Evolutionary conservation across 2,329 filamentous ascomycete genomes (phyloP).

Genomic region (Penicillium polonicum): DNA sequence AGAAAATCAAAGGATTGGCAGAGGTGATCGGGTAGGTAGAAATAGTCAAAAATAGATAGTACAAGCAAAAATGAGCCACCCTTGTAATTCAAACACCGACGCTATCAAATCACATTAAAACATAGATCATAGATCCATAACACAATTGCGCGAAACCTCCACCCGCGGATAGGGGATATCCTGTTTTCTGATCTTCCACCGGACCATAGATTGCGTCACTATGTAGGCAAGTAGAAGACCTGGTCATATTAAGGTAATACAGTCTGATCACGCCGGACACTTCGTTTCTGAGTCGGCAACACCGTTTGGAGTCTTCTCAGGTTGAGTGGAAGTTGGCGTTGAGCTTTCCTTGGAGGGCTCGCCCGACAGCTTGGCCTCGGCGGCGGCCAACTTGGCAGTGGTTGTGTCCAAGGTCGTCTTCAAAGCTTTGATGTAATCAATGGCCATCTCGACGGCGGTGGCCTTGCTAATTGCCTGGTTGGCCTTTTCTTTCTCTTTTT

Average conservation of each 20-base stretch:
- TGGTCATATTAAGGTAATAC: constrained; percentile 2
- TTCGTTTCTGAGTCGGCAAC: neutral
- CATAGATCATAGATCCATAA: constrained; percentile 1
- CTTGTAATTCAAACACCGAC: constrained; percentile 5
- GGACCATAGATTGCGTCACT: neutral
- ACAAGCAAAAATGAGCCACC: constrained; percentile 1
- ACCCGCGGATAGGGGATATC: neutral
- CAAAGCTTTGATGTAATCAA: constrained; percentile 87
- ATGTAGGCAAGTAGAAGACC: neutral
- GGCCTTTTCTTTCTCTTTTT: constrained; percentile 47
- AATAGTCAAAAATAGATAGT: neutral
- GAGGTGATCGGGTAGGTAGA: neutral
- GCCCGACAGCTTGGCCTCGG: constrained; percentile 52
- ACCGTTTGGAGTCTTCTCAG: neutral
- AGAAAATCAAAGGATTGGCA: neutral
- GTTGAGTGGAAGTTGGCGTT: neutral
- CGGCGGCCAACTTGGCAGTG: constrained; percentile 61
- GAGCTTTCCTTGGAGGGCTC: neutral
- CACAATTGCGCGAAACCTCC: neutral
- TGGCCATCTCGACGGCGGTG: constrained; percentile 94
- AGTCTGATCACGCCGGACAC: neutral
- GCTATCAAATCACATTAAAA: constrained; percentile 4
- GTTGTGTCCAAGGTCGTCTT: constrained; percentile 70
- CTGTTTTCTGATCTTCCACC: neutral
- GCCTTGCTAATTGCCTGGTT: constrained; percentile 80